These are phyloP conservation scores for Debaryomyces sp. DNA, from an alignment of 1,139 yeast genomes.

Conservation along the genomic window DNA sequence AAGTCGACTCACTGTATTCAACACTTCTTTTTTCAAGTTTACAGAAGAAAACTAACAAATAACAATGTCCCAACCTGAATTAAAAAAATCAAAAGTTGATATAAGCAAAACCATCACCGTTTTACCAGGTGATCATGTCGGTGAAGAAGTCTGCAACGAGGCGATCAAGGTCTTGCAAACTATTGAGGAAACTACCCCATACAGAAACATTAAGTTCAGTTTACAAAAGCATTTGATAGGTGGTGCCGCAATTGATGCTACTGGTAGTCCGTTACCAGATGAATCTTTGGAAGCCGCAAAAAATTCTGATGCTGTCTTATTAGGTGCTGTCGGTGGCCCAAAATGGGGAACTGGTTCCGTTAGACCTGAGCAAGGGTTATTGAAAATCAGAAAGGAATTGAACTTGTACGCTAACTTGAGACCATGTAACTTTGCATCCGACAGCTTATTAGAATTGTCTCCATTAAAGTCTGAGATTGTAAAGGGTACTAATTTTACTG, in stretches of 20 bases:
- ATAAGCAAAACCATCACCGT: constrained; percentile 71
- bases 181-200: constrained; percentile 64
- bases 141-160: constrained; percentile 85
- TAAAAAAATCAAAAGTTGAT: constrained; percentile 13
- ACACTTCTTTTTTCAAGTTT: background rate
- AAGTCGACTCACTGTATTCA: background rate
- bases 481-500: constrained; percentile 85
- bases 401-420: constrained; percentile 93
- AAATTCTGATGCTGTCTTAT: constrained; percentile 85
- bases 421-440: constrained; percentile 95
- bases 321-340: constrained; percentile 99
- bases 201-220: constrained; percentile 59
- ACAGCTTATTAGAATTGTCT: constrained; percentile 77
- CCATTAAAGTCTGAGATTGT: constrained; percentile 86
- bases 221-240: constrained; percentile 88
- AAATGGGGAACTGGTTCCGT: constrained; percentile 96
- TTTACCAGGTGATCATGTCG: constrained; percentile 96
- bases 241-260: constrained; percentile 97
- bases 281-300: constrained; percentile 82
- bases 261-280: constrained; percentile 91
- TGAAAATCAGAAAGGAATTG: constrained; percentile 91
- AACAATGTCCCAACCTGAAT: constrained; percentile 15
- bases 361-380: constrained; percentile 96
- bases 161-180: constrained; percentile 89
- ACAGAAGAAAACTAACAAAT: background rate